Evolutionary conservation across 495 filamentous ascomycete genomes (phyloP).

Genomic region (Daldinia vernicosa): DNA sequence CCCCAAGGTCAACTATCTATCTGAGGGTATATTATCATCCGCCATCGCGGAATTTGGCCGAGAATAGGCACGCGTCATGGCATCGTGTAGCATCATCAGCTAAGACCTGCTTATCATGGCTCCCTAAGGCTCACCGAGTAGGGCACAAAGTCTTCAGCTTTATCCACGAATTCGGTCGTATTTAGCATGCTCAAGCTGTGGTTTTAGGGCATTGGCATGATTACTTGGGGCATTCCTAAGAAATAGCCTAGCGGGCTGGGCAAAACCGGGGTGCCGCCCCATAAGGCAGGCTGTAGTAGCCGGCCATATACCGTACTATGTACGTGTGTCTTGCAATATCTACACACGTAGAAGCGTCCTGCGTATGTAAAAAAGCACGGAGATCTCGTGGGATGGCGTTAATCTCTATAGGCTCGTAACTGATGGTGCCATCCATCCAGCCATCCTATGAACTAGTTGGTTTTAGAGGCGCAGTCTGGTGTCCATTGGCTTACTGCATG

Average conservation of each 20-base stretch:
- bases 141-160: background rate
- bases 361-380: background rate
- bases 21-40: conserved; percentile 18
- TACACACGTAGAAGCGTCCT: background rate
- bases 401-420: conserved; percentile 27
- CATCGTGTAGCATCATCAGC: conserved; percentile 15
- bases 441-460: conserved; percentile 21
- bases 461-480: conserved; percentile 30
- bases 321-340: conserved; percentile 3
- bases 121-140: conserved; percentile 14
- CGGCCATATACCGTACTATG: background rate
- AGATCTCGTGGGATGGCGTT: conserved; percentile 23
- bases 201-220: conserved; percentile 15
- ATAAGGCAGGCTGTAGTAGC: conserved; percentile 7
- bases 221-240: conserved; percentile 21
- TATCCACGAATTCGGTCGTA: conserved; percentile 1
- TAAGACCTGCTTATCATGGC: conserved; percentile 1
- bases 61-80: conserved; percentile 14
- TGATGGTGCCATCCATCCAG: conserved; percentile 43
- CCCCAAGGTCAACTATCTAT: background rate
- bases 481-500: conserved; percentile 34
- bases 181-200: background rate
- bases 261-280: conserved; percentile 10
- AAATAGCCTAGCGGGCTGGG: conserved; percentile 5
- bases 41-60: conserved; percentile 26